Evolutionary conservation across 345 rosid genomes (phyloP).

Genomic region (Citrus mangshanensis): DNA sequence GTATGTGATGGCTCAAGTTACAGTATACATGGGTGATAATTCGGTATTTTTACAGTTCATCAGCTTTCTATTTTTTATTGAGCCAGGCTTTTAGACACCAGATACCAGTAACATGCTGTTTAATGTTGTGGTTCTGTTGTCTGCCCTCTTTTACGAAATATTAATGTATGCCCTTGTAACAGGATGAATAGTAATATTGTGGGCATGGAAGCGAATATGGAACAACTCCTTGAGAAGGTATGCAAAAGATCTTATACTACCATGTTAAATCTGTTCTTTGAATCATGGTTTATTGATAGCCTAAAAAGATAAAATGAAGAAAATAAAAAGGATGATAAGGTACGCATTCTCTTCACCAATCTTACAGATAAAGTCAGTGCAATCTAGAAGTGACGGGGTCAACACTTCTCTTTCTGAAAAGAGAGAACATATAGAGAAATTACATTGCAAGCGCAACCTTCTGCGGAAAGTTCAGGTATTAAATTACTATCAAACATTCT

Average conservation of each 20-base stretch:
- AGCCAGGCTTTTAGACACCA: neutral
- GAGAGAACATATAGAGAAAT: slow-evolving; percentile 96
- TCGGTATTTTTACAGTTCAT: neutral
- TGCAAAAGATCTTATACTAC: slow-evolving; percentile 1
- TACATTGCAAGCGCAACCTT: slow-evolving; percentile 91
- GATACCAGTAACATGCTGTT: neutral
- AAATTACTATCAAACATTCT: neutral
- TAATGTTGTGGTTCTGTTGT: neutral
- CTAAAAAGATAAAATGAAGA: neutral
- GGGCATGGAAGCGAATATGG: slow-evolving; percentile 98
- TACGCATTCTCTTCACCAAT: slow-evolving; percentile 3
- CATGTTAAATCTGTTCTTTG: neutral
- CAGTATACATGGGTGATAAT: neutral
- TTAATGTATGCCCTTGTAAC: slow-evolving; percentile 24
- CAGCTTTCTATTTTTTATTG: neutral
- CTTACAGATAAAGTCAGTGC: slow-evolving; percentile 88
- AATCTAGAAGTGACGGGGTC: slow-evolving; percentile 96
- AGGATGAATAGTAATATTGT: slow-evolving; percentile 98
- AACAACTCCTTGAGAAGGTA: slow-evolving; percentile 90
- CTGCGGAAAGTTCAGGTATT: slow-evolving; percentile 97
- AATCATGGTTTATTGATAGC: neutral
- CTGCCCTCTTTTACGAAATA: neutral
- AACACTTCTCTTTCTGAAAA: slow-evolving; percentile 87
- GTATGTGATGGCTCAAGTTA: neutral
- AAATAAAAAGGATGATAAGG: neutral